phyloP scores from a whole-genome alignment of 129 eudicot species.

The Mikania micrantha region DNA sequence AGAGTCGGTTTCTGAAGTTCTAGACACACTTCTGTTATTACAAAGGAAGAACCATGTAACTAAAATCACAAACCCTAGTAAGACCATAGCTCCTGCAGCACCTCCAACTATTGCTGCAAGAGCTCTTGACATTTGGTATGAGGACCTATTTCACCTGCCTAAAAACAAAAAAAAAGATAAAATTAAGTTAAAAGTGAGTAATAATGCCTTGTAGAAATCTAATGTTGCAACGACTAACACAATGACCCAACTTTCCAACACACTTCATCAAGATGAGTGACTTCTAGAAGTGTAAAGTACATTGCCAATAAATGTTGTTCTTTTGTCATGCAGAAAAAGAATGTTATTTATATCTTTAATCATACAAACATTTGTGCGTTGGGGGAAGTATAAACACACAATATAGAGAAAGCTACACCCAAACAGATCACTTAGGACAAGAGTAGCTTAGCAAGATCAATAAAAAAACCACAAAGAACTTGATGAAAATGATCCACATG shows the following conservation, averaged over 20 bases:
- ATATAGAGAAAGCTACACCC: slow-evolving; percentile 1
- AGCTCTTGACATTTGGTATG: slow-evolving; percentile 76
- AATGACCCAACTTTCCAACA: background rate
- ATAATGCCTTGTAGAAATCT: background rate
- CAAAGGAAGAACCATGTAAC: slow-evolving; percentile 62
- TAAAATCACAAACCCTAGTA: slow-evolving; percentile 51
- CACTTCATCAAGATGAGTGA: background rate
- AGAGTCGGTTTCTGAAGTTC: slow-evolving; percentile 87
- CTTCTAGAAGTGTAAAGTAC: slow-evolving; percentile 6
- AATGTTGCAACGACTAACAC: background rate
- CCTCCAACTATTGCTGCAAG: slow-evolving; percentile 96
- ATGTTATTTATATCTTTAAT: background rate
- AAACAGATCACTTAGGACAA: slow-evolving; percentile 11
- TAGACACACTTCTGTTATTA: slow-evolving; percentile 49
- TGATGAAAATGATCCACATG: background rate
- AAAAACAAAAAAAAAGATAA: background rate
- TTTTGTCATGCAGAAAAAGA: slow-evolving; percentile 6
- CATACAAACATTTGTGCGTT: slow-evolving; percentile 2
- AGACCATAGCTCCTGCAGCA: slow-evolving; percentile 96
- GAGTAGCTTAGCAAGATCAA: slow-evolving; percentile 33
- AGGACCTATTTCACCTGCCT: slow-evolving; percentile 43
- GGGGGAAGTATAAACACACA: background rate
- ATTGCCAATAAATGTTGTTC: slow-evolving; percentile 3
- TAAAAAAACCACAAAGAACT: slow-evolving; percentile 18
- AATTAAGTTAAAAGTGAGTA: background rate